Conservation (phyloP, 768 basidiomycete species). For the Rhizopogon vinicolor region DNA sequence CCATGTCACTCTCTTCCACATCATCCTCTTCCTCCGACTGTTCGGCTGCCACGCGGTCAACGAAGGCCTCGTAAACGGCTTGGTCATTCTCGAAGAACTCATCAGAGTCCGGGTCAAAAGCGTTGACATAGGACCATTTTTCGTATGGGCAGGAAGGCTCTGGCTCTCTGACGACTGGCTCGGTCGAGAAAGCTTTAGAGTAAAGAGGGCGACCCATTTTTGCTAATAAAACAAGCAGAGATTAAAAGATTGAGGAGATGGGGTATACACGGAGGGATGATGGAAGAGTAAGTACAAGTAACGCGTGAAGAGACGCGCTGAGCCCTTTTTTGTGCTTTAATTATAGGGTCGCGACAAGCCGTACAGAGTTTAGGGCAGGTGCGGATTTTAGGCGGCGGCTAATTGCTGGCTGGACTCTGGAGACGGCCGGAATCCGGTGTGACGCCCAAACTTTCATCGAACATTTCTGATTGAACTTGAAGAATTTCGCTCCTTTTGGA, state of each 20-base stretch:
- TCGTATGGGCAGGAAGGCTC: constrained; percentile 36
- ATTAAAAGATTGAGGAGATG: not conserved
- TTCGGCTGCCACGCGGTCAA: constrained; percentile 33
- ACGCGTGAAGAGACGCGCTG: constrained; percentile 3
- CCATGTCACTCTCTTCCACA: constrained; percentile 30
- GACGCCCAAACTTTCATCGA: too few species aligned
- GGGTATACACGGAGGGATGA: constrained; percentile 12
- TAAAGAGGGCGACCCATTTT: constrained; percentile 60
- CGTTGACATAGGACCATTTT: constrained; percentile 61
- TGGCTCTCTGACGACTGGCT: constrained; percentile 41
- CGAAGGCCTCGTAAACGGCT: constrained; percentile 59
- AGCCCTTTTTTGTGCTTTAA: constrained; percentile 8
- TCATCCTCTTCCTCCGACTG: constrained; percentile 10
- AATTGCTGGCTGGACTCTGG: too few species aligned
- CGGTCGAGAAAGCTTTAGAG: constrained; percentile 36
- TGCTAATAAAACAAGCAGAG: constrained; percentile 24
- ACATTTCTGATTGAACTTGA: too few species aligned
- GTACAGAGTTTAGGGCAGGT: constrained; percentile 29
- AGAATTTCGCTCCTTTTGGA: too few species aligned
- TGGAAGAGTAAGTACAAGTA: not conserved
- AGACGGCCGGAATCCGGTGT: too few species aligned
- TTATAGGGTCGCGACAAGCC: not conserved
- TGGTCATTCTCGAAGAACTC: constrained; percentile 64
- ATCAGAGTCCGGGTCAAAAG: constrained; percentile 79
- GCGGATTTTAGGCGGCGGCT: constrained; percentile 22